These are phyloP conservation scores for Rhizopus delemar DNA, from an alignment of 371 early-diverging fungal genomes.

Conservation along the genomic window DNA sequence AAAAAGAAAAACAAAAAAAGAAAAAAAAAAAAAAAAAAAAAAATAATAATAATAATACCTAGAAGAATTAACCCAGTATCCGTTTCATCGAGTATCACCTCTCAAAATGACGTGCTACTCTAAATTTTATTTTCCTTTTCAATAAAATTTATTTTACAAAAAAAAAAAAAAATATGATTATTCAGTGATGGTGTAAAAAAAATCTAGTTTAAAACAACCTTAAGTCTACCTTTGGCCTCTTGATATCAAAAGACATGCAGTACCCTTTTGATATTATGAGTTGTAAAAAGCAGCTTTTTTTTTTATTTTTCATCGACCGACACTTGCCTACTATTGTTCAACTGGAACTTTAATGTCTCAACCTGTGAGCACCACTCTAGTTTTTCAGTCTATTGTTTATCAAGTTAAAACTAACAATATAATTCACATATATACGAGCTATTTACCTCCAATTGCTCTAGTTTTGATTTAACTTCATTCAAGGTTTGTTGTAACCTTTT, in stretches of 20 bases:
- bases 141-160: too few species aligned
- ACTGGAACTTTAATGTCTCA: slow-evolving; percentile 13
- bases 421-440: neutral
- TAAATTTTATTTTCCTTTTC: too few species aligned
- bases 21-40: too few species aligned
- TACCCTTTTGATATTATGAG: slow-evolving; percentile 6
- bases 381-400: slow-evolving; percentile 28
- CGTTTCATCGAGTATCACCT: too few species aligned
- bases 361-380: slow-evolving; percentile 29
- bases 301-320: neutral
- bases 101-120: too few species aligned
- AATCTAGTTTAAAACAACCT: slow-evolving; percentile 27
- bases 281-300: neutral
- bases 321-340: neutral
- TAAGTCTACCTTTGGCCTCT: slow-evolving; percentile 18
- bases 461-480: slow-evolving; percentile 19
- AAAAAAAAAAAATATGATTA: slow-evolving; percentile 33
- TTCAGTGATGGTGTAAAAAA: slow-evolving; percentile 32
- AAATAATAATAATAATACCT: too few species aligned
- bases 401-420: neutral
- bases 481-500: slow-evolving; percentile 19
- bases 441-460: slow-evolving; percentile 36
- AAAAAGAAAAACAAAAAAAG: too few species aligned
- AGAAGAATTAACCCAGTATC: too few species aligned
- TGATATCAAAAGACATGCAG: slow-evolving; percentile 28